Conservation (phyloP, 768 basidiomycete species). For the Thelephora aurantiotincta region DNA sequence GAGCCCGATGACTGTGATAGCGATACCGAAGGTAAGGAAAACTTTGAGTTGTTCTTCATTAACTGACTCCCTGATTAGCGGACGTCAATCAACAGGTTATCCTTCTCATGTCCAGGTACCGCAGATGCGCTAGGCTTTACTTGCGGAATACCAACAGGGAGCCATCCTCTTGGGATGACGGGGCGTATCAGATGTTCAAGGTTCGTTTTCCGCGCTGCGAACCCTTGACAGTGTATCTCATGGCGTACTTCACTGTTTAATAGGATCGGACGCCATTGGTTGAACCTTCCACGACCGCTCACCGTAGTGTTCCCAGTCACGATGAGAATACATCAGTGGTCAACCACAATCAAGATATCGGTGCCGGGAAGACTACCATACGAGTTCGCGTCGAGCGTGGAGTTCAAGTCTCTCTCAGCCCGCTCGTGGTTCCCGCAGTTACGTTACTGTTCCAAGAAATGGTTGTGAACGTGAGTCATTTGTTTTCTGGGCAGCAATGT, state of each 20-base stretch:
- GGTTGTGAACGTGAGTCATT: slow-evolving; percentile 26
- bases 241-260: not conserved
- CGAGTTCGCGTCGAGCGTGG: slow-evolving; percentile 26
- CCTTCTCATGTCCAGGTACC: slow-evolving; percentile 24
- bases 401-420: slow-evolving; percentile 35
- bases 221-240: not conserved
- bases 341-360: not conserved
- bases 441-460: slow-evolving; percentile 33
- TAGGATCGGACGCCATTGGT: not conserved
- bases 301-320: not conserved
- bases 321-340: not conserved
- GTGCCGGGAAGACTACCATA: slow-evolving; percentile 18
- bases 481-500: not conserved
- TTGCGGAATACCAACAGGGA: slow-evolving; percentile 17
- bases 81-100: not conserved
- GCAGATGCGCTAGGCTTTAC: slow-evolving; percentile 33
- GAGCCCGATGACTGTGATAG: slow-evolving; percentile 27
- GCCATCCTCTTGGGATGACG: slow-evolving; percentile 30
- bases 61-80: no score
- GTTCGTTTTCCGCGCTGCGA: not conserved
- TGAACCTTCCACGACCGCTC: not conserved
- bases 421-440: slow-evolving; percentile 34
- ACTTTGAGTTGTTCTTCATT: no score
- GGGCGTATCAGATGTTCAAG: slow-evolving; percentile 19
- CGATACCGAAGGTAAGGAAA: slow-evolving; percentile 24